Evolutionary conservation across 78 protist genomes (phyloP), one percentile per base, ranked within the genome.

Genomic region (Speleostelium caveatum): DNA sequence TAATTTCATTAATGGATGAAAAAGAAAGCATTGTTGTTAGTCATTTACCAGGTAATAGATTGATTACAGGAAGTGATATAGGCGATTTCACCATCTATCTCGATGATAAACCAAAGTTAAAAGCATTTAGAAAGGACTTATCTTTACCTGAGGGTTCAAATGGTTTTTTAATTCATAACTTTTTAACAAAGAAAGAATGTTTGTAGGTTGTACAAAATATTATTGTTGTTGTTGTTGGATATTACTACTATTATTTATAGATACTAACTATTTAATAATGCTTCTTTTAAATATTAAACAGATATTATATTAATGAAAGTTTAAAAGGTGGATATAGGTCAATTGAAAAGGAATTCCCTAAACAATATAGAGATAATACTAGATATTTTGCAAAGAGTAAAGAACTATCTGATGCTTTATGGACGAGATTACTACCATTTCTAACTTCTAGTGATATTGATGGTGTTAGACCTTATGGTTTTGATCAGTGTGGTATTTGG

Each of bases 401-500:
- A 41, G 24, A 36, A 21, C 55, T 75, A 59, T 74, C 92, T 58
- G 56, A 62, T 22, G 12, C 58, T 38, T 42, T 86, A 26, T 86
- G 92, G 92, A 63, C 35, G 4, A 73, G 92, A 63, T 53, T 86
- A 30, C 49, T 65, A 58, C 26, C 24, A 26, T 21, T 69, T 30
- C 56, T 86, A 6, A 56, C 21, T 41, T 19, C 10, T 2, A 30
- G 19, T 8, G 92, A 86, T 26, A 26, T 86, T 2, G 92, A 74
- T 8, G 69, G 58, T 30, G 33, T 86, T 8, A 71, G 59, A 72
- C 92, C 92, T 26, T 86, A 75, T 86, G 92, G 92, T n/a, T 86
- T 86, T 45, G 92, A 75, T 71, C 85, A 74, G 33, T 36, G 51
- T 6, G 92, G 92, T 56, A 45, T 75, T 65, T 86, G 92, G 92